phyloP scores from a whole-genome alignment of 2,329 filamentous ascomycete species.

The Nemania sp. region DNA sequence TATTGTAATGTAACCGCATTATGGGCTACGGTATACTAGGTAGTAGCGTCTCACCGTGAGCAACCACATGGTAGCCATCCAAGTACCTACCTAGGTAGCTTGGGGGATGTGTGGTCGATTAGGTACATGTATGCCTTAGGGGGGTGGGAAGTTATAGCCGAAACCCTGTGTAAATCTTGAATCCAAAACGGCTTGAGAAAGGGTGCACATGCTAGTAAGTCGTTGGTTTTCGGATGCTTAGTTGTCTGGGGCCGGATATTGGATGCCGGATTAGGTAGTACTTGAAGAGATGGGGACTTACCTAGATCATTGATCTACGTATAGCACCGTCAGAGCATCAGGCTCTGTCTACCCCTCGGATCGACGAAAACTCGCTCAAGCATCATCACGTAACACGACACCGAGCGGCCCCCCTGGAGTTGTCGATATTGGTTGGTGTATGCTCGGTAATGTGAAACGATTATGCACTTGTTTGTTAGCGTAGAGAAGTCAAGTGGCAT shows the following conservation, averaged over 20 bases:
- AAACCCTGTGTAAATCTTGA: background rate
- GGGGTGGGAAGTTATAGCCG: too few species aligned
- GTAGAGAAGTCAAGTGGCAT: background rate
- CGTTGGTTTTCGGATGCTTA: background rate
- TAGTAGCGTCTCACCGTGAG: too few species aligned
- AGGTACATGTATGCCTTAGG: background rate
- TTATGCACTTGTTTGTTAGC: slow-evolving; percentile 4
- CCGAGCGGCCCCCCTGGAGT: background rate
- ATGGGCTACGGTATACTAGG: too few species aligned
- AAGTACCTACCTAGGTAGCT: too few species aligned
- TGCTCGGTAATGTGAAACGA: slow-evolving; percentile 22
- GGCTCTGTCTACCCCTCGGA: background rate
- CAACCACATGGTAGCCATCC: too few species aligned
- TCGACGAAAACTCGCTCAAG: background rate
- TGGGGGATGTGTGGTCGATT: background rate
- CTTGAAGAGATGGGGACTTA: background rate
- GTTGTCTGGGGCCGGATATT: background rate
- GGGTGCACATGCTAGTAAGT: background rate
- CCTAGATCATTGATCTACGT: background rate
- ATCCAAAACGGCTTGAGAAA: background rate
- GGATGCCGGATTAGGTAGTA: background rate
- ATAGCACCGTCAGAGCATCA: background rate
- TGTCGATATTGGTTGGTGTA: background rate
- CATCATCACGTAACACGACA: background rate
- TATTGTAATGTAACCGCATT: too few species aligned